Conservation (phyloP, 106 monocot genomes). For the Chionographis japonica region DNA sequence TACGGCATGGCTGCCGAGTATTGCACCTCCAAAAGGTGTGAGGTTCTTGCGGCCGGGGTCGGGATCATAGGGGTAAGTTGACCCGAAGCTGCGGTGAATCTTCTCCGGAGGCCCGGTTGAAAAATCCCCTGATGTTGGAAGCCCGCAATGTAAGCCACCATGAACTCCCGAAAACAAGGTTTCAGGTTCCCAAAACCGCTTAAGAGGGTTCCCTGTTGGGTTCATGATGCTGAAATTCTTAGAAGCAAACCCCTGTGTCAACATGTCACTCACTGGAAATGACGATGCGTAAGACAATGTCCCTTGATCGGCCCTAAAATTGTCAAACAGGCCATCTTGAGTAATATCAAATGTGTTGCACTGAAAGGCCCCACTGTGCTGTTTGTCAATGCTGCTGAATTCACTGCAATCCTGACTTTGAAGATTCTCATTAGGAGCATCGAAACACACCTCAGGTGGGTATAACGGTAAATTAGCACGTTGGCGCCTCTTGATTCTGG, state of each 20-base stretch:
- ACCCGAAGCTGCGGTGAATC: constrained; percentile 17
- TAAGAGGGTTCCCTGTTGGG: constrained; percentile 9
- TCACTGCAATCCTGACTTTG: constrained; percentile 6
- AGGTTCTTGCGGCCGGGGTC: constrained; percentile 16
- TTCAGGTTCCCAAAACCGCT: constrained; percentile 21
- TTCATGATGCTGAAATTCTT: constrained; percentile 16
- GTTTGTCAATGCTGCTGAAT: constrained; percentile 12
- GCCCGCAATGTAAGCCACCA: background rate
- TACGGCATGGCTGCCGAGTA: constrained; percentile 51
- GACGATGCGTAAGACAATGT: constrained; percentile 25
- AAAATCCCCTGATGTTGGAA: constrained; percentile 19
- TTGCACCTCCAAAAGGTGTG: constrained; percentile 15
- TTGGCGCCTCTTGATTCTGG: constrained; percentile 45
- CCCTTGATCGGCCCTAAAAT: constrained; percentile 8
- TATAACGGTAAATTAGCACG: constrained; percentile 53
- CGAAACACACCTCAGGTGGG: constrained; percentile 16
- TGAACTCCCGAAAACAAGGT: constrained; percentile 13
- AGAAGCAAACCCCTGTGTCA: constrained; percentile 21
- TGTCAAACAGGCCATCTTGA: constrained; percentile 13
- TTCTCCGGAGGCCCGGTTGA: constrained; percentile 14
- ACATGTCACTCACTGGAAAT: constrained; percentile 9
- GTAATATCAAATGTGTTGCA: constrained; percentile 15
- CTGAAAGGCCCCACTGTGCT: constrained; percentile 11
- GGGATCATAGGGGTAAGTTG: constrained; percentile 32
- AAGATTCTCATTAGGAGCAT: constrained; percentile 20